A percentile compares a stretch with the other conserved stretches of the same genome.
phyloP scores from a whole-genome alignment of 1,284 basidiomycete genomes.

The Pseudozyma thailandica region DNA sequence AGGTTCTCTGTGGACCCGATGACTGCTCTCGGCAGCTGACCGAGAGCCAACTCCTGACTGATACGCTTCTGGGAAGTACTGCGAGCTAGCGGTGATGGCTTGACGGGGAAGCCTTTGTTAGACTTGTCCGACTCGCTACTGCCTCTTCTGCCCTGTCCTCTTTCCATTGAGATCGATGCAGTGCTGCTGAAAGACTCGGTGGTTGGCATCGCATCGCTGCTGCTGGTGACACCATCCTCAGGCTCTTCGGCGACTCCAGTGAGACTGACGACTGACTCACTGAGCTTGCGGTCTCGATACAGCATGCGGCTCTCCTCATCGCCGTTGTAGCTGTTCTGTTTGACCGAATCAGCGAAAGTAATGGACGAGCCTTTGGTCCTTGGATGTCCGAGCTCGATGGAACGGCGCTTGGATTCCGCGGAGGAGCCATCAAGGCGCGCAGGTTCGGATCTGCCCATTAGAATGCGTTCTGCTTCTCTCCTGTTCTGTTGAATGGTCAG shows the following conservation, averaged over 20 bases:
- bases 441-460: constrained; percentile 28
- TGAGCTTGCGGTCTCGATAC: constrained; percentile 59
- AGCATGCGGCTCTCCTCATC: constrained; percentile 52
- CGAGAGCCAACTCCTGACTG: constrained; percentile 56
- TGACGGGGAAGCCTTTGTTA: constrained; percentile 14
- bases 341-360: constrained; percentile 55
- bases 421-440: constrained; percentile 8
- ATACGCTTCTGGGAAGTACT: constrained; percentile 55
- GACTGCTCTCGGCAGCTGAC: constrained; percentile 40
- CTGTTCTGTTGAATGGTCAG: constrained; percentile 40
- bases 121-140: constrained; percentile 52
- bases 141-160: constrained; percentile 26
- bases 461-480: constrained; percentile 48
- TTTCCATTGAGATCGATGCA: constrained; percentile 11
- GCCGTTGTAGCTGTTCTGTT: constrained; percentile 35
- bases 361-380: constrained; percentile 38
- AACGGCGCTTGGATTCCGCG: constrained; percentile 25
- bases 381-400: constrained; percentile 20
- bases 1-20: constrained; percentile 48
- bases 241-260: constrained; percentile 58
- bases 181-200: constrained; percentile 22
- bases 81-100: constrained; percentile 35
- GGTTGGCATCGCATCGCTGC: constrained; percentile 10
- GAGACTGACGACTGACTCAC: constrained; percentile 60
- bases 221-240: constrained; percentile 30